Base-by-base conservation (phyloP, 2,329 filamentous ascomycete genomes). In the Cladosporium sp. region DNA sequence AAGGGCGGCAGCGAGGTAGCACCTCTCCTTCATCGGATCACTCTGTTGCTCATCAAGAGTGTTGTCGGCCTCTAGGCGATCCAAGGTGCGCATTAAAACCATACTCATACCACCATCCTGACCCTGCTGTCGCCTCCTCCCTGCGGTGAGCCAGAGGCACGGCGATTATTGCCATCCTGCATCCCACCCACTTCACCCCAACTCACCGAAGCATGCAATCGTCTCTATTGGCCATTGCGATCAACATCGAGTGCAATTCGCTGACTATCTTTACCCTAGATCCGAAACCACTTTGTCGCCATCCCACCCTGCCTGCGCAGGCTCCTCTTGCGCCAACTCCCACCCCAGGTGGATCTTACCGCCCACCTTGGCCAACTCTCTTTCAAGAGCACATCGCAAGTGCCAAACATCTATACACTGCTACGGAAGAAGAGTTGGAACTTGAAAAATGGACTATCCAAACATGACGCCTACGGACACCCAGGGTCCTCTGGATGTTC, bases 1-100 rank as follows among this genome's bases (percentile, higher is more conserved):
- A 38, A 36, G 30, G 42, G 54, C 56, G 59, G 53, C 62, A 58
- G 58, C 55, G 57, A 62, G 61, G 57, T 59, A 43, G 32, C 39
- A 35, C 43, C 25, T 50, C 53, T 55, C 51, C 56, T 55, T 52
- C 59, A 59, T 57, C 59, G 53, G 38, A 43, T 52, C 51, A 47
- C 49, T 55, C 30, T 50, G 30, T 43, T 33, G 39, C 47, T 50
- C 60, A 61, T 61, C 61, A 53, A 49, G 47, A 33, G 47, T 45
- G 46, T 55, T 58, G 38, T 53, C 47, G 43, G 41, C 49, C 33
- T 43, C 53, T 46, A 55, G 55, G 57, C 51, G 57, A 60, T 54
- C 57, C 49, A 46, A 49, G 59, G 60, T 63, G 56, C 61, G 60
- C 57, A 47, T 49, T 43, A 33, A 53, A 25, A 27, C 40, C 35